These are phyloP conservation scores for Blechomonas ayalai DNA, from an alignment of 208 protist genomes.

Conservation along the genomic window DNA sequence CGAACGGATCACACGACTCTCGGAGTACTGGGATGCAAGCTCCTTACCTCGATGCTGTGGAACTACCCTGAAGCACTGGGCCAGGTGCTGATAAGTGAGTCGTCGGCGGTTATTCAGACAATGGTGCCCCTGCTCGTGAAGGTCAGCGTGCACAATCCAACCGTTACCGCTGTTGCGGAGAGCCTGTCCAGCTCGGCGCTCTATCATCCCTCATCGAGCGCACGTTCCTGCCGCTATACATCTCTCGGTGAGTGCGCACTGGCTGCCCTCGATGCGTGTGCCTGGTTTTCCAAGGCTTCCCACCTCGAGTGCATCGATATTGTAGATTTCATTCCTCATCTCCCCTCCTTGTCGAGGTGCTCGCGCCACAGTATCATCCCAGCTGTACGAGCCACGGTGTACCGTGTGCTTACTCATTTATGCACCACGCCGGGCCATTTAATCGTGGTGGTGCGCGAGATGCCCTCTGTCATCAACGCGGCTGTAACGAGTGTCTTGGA, in stretches of 20 bases:
- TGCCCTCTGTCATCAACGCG: slow-evolving; percentile 52
- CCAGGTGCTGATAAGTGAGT: slow-evolving; percentile 8
- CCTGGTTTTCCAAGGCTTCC: slow-evolving; percentile 19
- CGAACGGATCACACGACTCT: slow-evolving; percentile 44
- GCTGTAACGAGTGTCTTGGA: slow-evolving; percentile 52
- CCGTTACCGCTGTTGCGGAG: slow-evolving; percentile 35
- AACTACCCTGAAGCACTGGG: slow-evolving; percentile 13
- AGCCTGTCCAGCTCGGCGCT: slow-evolving; percentile 40
- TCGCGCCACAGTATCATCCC: slow-evolving; percentile 57
- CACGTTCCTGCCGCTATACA: slow-evolving; percentile 52
- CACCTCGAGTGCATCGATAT: slow-evolving; percentile 20
- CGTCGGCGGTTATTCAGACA: slow-evolving; percentile 13
- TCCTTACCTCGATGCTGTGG: slow-evolving; percentile 43
- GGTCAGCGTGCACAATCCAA: slow-evolving; percentile 62
- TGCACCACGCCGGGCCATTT: slow-evolving; percentile 31
- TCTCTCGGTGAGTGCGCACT: slow-evolving; percentile 68
- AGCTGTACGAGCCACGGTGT: slow-evolving; percentile 47
- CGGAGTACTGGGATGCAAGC: slow-evolving; percentile 53
- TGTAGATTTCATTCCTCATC: slow-evolving; percentile 26
- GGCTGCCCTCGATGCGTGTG: slow-evolving; percentile 52
- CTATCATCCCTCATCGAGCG: slow-evolving; percentile 35
- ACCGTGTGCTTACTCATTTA: slow-evolving; percentile 35
- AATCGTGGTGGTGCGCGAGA: slow-evolving; percentile 29
- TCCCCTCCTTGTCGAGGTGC: slow-evolving; percentile 37
- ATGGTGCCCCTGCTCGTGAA: slow-evolving; percentile 49